Evolutionary conservation across 2,329 filamentous ascomycete species (phyloP), one percentile per base, ranked within the genome.

Genomic region (Cytospora mali): DNA sequence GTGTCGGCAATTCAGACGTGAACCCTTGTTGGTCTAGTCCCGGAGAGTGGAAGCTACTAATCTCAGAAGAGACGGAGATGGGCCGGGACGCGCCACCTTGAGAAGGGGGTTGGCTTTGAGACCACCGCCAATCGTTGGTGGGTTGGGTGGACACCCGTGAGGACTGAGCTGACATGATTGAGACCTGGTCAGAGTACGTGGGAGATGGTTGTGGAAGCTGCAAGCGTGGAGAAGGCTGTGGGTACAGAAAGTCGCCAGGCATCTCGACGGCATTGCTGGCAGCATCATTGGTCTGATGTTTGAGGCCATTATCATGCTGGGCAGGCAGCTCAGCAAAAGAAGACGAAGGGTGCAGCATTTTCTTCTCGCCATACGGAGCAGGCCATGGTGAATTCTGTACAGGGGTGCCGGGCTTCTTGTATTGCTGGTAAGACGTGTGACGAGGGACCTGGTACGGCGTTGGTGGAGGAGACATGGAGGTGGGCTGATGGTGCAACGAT

Each of bases 231-330:
- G 72, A 71, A 3, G 64, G 21, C 55, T 77, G 74, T 0, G 76
- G 69, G 51, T 81, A 74, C 66, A 78, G 79, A 69, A 75, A 82
- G 68, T 85, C 83, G 25, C 82, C 83, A 0, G 77, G 76, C 65
- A 80, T 74, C 65, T 81, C 79, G 62, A 77, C 72, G 14, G 58
- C 68, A 39, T 62, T 33, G 64, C 60, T 21, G 58, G 55, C 14
- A 52, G 65, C n/a, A 62, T 64, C 28, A 2, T 48, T 50, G 10
- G 16, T 13, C 16, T 60, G 57, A 5, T 53, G 49, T 42, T 18
- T 25, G 14, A 42, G 7, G 11, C 27, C 48, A 25, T 33, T 33
- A n/a, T 48, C 10, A 5, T 54, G 58, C 16, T 61, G 66, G 33
- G 63, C 69, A 11, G 80, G 76, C 10, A 84, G 75, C 62, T 84